phyloP scores from a whole-genome alignment of 78 protist genomes.

The Dictyostelium citrinum region DNA sequence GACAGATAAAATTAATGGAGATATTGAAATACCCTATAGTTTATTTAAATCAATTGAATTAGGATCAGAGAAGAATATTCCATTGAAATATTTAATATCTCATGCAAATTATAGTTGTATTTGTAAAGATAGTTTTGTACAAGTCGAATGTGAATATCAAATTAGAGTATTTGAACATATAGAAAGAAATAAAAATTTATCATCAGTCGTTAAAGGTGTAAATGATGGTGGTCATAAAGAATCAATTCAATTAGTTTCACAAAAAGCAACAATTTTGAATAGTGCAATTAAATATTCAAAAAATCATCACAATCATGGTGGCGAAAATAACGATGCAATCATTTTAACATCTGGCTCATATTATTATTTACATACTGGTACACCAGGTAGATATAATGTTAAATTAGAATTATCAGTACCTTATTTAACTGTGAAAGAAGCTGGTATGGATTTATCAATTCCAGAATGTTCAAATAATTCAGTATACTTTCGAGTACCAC shows the following conservation, averaged over 20 bases:
- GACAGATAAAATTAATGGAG: neutral
- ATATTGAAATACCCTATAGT: conserved; percentile 26
- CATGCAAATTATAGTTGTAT: neutral
- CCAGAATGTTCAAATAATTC: conserved; percentile 58
- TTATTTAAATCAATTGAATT: conserved; percentile 16
- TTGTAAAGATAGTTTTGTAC: neutral
- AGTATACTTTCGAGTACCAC: conserved; percentile 32
- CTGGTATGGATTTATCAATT: conserved; percentile 57
- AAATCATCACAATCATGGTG: neutral
- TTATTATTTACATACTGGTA: conserved; percentile 18
- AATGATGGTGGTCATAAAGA: neutral
- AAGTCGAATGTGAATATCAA: neutral
- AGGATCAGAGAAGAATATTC: neutral
- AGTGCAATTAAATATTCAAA: neutral
- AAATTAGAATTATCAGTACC: conserved; percentile 23
- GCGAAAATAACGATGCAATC: neutral
- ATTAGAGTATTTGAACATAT: conserved; percentile 15
- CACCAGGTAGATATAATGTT: conserved; percentile 12
- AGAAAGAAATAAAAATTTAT: neutral
- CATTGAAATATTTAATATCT: neutral
- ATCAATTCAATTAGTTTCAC: conserved; percentile 26
- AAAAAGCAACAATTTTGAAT: conserved; percentile 18
- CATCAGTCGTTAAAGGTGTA: neutral
- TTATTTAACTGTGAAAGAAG: conserved; percentile 28
- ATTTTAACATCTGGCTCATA: neutral